Evolutionary conservation across 306 rosid species (phyloP), one percentile per base, ranked within the genome.

Genomic region (Trifolium fragiferum): DNA sequence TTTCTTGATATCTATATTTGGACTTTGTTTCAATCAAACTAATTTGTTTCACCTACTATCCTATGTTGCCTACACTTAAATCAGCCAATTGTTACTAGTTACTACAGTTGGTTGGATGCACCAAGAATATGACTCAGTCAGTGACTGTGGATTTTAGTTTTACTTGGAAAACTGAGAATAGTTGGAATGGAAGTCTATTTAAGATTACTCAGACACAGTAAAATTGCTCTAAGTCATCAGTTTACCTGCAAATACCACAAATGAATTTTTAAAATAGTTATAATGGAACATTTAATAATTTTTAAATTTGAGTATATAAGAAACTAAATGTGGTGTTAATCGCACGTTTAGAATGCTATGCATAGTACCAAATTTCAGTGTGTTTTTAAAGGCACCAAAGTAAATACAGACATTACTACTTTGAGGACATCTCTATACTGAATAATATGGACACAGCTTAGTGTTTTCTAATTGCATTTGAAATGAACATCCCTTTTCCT

Each of bases 341-440:
- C 46, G 7, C 58, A 57, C 2, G 6, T 54, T 79, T n/a, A 32
- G 13, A 72, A 65, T 59, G 62, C 64, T 76, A 27, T 46, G 53
- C 51, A 66, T 58, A 43, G 61, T 44, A 33, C 51, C 70, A 21
- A 50, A 67, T 44, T 71, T 47, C 64, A 35, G 5, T 2, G 21
- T 63, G 21, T 65, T 43, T 43, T 72, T 69, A 49, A 59, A 73
- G 64, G 75, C 70, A 68, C 11, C 6, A 35, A 21, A 19, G 41
- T 59, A 58, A 44, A 16, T 65, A 47, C 23, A 25, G 38, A 6
- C 49, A 59, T n/a, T n/a, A n/a, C 18, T 79, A 21, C 18, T 33
- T 58, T 49, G 70, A 47, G 12, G 19, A 41, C 27, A 21, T 38
- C 23, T 5, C 46, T 57, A 7, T 64, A 50, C n/a, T 38, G 65